These are phyloP conservation scores for Polychaeton citri DNA, from an alignment of 2,329 filamentous ascomycete species.

Conservation along the genomic window DNA sequence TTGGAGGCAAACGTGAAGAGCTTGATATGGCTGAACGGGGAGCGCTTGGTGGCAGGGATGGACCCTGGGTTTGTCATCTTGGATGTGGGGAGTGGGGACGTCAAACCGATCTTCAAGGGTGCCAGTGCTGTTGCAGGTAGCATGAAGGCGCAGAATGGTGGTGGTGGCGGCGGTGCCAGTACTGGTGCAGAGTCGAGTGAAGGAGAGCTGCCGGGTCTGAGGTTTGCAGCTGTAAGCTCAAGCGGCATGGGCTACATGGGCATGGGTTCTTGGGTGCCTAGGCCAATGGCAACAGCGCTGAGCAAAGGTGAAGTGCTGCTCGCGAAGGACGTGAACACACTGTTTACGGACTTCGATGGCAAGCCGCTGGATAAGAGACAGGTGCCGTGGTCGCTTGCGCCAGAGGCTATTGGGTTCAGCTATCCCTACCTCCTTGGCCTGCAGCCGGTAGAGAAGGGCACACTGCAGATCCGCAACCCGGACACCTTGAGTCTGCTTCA, in stretches of 20 bases:
- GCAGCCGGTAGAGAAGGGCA: conserved; percentile 69
- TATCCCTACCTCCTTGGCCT: conserved; percentile 90
- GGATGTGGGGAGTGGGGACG: conserved; percentile 60
- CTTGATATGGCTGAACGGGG: conserved; percentile 81
- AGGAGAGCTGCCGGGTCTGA: conserved; percentile 46
- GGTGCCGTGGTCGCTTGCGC: conserved; percentile 81
- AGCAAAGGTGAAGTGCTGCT: conserved; percentile 74
- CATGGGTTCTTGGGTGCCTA: conserved; percentile 80
- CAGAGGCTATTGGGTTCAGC: conserved; percentile 86
- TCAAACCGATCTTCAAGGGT: conserved; percentile 67
- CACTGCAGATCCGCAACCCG: conserved; percentile 81
- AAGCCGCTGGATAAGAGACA: conserved; percentile 72
- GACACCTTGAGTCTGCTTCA: conserved; percentile 84
- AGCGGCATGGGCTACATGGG: conserved; percentile 96
- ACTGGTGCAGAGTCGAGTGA: conserved; percentile 25
- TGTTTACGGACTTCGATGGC: conserved; percentile 78
- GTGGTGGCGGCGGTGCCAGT: background rate
- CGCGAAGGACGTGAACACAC: conserved; percentile 94
- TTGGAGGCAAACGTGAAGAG: conserved; percentile 75
- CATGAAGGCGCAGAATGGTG: background rate
- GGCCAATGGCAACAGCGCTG: conserved; percentile 72
- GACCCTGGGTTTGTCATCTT: conserved; percentile 84
- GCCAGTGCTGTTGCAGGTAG: background rate
- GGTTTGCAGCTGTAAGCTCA: conserved; percentile 71
- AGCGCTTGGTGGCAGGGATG: conserved; percentile 77